phyloP scores from a whole-genome alignment of 2,329 filamentous ascomycete genomes.

The Clonostachys sp. region DNA sequence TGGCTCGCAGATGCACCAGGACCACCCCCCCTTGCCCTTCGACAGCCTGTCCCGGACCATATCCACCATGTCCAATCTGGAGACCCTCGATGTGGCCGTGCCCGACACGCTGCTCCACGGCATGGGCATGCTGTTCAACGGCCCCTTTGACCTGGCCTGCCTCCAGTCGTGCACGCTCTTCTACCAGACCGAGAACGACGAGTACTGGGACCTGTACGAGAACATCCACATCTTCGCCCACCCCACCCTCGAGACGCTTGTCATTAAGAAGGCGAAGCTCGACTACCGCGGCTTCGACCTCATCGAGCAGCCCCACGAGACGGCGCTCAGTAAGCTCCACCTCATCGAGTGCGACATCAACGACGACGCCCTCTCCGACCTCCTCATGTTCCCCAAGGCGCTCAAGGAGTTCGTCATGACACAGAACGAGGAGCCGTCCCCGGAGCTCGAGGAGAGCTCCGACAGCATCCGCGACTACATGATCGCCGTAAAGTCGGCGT shows the following conservation, averaged over 20 bases:
- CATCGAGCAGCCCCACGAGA: constrained; percentile 41
- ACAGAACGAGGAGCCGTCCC: constrained; percentile 28
- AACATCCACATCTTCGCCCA: constrained; percentile 48
- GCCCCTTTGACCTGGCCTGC: constrained; percentile 43
- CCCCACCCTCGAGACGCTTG: constrained; percentile 39
- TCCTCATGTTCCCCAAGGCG: constrained; percentile 35
- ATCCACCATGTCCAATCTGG: constrained; percentile 43
- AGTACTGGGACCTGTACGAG: constrained; percentile 45
- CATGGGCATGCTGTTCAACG: constrained; percentile 43
- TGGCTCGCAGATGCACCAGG: constrained; percentile 14
- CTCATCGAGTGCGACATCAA: constrained; percentile 47
- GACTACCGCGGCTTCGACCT: constrained; percentile 41
- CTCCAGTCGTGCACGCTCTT: constrained; percentile 40
- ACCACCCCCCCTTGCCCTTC: constrained; percentile 20
- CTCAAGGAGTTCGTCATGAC: constrained; percentile 42
- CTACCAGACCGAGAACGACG: constrained; percentile 35
- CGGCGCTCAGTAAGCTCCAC: constrained; percentile 33
- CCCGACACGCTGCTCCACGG: constrained; percentile 36
- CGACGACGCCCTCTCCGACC: constrained; percentile 28
- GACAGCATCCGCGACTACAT: constrained; percentile 42
- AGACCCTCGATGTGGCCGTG: constrained; percentile 38
- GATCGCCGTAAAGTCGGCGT: constrained; percentile 31
- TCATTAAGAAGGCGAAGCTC: constrained; percentile 36
- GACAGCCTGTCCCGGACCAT: constrained; percentile 40
- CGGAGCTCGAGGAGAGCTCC: constrained; percentile 40